These are phyloP conservation scores for Spergularia marina DNA, from an alignment of 148 eudicot genomes.

Conservation along the genomic window DNA sequence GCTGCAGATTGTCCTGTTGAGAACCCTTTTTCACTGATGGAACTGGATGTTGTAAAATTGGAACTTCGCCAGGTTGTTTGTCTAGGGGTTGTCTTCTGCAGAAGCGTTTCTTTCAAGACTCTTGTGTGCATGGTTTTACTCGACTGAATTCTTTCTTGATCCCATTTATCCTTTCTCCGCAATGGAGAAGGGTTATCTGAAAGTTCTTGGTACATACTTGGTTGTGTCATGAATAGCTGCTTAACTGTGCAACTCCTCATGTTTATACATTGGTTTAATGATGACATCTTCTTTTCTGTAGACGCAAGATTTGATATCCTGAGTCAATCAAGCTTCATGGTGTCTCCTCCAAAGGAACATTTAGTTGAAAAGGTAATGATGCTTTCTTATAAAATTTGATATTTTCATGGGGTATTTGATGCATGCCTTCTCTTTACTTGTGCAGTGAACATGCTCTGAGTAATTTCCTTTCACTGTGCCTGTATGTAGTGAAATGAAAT, in stretches of 20 bases:
- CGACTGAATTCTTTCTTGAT: not conserved
- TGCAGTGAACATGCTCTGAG: not conserved
- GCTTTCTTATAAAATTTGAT: conserved; percentile 2
- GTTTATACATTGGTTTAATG: conserved; percentile 4
- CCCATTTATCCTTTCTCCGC: not conserved
- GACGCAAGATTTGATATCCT: conserved; percentile 36
- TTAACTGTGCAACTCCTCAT: not conserved
- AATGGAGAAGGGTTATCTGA: not conserved
- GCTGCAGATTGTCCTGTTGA: not conserved
- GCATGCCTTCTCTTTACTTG: not conserved
- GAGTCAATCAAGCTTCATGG: conserved; percentile 31
- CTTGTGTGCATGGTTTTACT: too few species aligned
- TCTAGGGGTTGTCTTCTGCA: not conserved
- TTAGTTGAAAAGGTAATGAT: conserved; percentile 70
- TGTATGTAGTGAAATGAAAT: too few species aligned
- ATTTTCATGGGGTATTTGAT: not conserved
- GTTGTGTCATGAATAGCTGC: not conserved
- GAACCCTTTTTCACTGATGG: not conserved
- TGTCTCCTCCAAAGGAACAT: conserved; percentile 61
- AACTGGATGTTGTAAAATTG: not conserved
- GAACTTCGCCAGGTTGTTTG: not conserved
- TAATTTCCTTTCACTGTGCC: not conserved
- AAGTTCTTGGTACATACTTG: not conserved
- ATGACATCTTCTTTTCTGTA: conserved; percentile 26
- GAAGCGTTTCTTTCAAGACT: not conserved